A percentile compares a stretch with the other conserved stretches of the same genome.
phyloP scores from a whole-genome alignment of 2,329 filamentous ascomycete genomes.

The Verticillium albo-atrum region DNA sequence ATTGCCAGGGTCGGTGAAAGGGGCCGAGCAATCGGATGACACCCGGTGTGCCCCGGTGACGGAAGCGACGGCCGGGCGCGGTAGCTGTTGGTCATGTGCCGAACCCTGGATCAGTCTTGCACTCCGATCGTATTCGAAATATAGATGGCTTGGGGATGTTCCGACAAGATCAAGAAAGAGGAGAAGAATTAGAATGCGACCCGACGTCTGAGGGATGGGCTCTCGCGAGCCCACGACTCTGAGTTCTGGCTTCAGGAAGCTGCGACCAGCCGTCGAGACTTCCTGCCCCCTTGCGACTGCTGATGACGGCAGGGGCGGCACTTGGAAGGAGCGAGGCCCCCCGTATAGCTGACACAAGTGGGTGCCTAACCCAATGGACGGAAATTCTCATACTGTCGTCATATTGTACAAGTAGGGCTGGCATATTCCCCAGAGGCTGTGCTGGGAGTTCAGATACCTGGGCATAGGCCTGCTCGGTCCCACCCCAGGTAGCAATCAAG shows the following conservation, averaged over 20 bases:
- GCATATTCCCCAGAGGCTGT: no score
- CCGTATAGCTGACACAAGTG: background rate
- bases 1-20: background rate
- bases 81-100: background rate
- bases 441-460: no score
- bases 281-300: background rate
- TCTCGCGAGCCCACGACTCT: no score
- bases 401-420: no score
- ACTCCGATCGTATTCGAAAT: background rate
- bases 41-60: conserved; percentile 1
- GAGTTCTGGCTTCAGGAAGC: background rate
- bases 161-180: background rate
- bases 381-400: no score
- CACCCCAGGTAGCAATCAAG: no score
- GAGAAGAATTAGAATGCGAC: background rate
- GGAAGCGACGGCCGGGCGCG: background rate
- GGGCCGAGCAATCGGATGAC: conserved; percentile 1
- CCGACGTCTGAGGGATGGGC: background rate
- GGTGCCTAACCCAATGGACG: background rate
- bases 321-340: background rate
- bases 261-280: background rate
- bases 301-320: no score
- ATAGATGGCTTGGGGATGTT: background rate
- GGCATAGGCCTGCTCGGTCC: no score
- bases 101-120: background rate